Evolutionary conservation across 2,329 filamentous ascomycete genomes (phyloP).

Genomic region (Aspergillus fructus): DNA sequence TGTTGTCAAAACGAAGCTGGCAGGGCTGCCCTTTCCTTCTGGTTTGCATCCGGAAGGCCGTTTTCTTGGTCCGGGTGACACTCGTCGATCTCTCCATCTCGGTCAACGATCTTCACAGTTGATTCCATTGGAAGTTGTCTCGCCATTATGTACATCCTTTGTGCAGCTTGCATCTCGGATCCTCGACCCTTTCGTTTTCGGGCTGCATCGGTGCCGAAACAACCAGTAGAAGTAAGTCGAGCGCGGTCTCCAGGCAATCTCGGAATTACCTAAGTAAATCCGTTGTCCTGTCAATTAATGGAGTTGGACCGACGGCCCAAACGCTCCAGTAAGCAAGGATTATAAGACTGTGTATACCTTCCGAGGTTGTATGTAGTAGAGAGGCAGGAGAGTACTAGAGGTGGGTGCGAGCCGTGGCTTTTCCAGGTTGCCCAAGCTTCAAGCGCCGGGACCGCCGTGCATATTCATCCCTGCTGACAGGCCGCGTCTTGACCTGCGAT

Average conservation of each 20-base stretch:
- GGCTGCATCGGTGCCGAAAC: neutral
- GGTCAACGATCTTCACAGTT: neutral
- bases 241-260: neutral
- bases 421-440: neutral
- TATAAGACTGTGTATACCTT: neutral
- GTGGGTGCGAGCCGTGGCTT: neutral
- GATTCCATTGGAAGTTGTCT: neutral
- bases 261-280: neutral
- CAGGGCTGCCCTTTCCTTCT: neutral
- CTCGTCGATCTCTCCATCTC: constrained; percentile 4
- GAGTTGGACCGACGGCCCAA: neutral
- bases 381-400: neutral
- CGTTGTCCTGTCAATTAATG: neutral
- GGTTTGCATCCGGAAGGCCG: neutral
- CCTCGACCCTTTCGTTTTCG: neutral
- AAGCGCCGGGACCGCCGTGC: constrained; percentile 7
- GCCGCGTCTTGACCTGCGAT: neutral
- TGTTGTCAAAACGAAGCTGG: neutral
- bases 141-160: neutral
- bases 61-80: neutral
- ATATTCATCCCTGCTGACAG: constrained; percentile 1
- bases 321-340: neutral
- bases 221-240: neutral
- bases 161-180: neutral
- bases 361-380: neutral